phyloP scores from a whole-genome alignment of 306 rosid genomes.

The Cicer bijugum region DNA sequence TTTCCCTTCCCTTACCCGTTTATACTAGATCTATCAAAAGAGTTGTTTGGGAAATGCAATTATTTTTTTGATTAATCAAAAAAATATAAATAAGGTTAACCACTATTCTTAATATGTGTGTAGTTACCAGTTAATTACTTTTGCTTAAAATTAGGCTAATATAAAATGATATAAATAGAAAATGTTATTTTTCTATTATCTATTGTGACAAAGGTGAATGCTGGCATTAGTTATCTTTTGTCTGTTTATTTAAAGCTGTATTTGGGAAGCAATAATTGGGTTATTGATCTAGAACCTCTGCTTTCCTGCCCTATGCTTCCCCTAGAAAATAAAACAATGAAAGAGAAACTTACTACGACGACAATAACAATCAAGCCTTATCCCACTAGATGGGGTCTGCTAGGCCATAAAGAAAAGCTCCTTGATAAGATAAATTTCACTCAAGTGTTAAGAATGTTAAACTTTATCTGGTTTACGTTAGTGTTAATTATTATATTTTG shows the following conservation, averaged over 20 bases:
- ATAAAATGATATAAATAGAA: background rate
- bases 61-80: too few species aligned
- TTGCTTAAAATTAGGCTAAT: background rate
- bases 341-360: conserved; percentile 6
- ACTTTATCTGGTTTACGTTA: conserved; percentile 29
- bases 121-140: too few species aligned
- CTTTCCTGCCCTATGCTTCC: background rate
- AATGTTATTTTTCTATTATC: conserved; percentile 28
- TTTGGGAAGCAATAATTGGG: conserved; percentile 24
- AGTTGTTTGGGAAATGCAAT: too few species aligned
- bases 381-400: conserved; percentile 13
- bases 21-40: too few species aligned
- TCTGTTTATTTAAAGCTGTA: conserved; percentile 26
- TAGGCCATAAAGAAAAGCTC: conserved; percentile 18
- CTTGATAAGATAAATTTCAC: conserved; percentile 16
- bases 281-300: conserved; percentile 32
- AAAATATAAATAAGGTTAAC: too few species aligned
- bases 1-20: too few species aligned
- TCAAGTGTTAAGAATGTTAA: conserved; percentile 25
- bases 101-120: too few species aligned
- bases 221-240: conserved; percentile 20
- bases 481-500: conserved; percentile 13
- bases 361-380: conserved; percentile 4
- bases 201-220: background rate
- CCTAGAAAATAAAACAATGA: conserved; percentile 8